Percentiles rank a stretch among this genome's conserved stretches.
Conservation (phyloP, 768 basidiomycete genomes). For the Termitomyces sp. region DNA sequence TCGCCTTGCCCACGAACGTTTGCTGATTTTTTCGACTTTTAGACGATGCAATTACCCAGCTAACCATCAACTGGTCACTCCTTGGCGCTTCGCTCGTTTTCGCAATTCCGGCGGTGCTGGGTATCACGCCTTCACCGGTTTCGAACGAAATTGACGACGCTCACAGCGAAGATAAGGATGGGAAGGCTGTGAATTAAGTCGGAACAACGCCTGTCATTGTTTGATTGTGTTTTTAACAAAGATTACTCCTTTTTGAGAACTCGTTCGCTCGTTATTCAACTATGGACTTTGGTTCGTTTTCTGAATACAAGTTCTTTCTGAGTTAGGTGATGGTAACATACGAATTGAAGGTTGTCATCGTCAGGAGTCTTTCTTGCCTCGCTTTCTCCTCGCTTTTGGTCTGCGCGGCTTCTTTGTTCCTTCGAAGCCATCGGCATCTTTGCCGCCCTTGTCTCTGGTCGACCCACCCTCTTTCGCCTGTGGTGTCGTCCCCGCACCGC, state of each 20-base stretch:
- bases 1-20: neutral
- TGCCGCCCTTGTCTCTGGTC: neutral
- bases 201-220: neutral
- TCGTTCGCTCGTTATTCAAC: neutral
- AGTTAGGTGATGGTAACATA: neutral
- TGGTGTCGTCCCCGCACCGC: neutral
- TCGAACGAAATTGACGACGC: neutral
- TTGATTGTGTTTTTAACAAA: neutral
- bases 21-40: neutral
- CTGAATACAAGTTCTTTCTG: neutral
- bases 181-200: neutral
- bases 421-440: neutral
- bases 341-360: too few species aligned
- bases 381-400: neutral
- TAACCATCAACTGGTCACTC: conserved; percentile 25
- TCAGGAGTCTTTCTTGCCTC: too few species aligned
- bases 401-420: neutral
- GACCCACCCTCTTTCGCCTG: neutral
- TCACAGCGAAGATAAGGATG: neutral
- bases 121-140: conserved; percentile 22
- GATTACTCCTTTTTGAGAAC: neutral
- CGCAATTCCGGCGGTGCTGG: conserved; percentile 23
- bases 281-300: neutral
- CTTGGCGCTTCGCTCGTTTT: conserved; percentile 21
- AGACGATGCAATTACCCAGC: conserved; percentile 22